These are phyloP conservation scores for Mycena capillaripes DNA, from an alignment of 768 basidiomycete species.

Conservation along the genomic window DNA sequence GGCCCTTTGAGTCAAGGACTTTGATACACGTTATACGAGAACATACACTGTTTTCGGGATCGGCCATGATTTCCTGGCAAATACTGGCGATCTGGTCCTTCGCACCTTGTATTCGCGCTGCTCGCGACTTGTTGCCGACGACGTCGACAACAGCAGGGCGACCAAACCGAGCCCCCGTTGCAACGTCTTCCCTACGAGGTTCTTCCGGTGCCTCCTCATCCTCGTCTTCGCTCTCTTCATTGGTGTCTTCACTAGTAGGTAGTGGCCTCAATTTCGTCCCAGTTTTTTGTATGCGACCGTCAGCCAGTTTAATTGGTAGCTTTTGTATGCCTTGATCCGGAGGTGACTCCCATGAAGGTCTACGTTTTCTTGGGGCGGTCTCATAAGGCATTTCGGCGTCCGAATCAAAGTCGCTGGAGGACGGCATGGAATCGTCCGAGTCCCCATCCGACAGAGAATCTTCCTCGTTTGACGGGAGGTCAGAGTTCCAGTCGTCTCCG, in stretches of 20 bases:
- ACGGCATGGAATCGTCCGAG: constrained; percentile 20
- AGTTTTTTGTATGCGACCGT: constrained; percentile 81
- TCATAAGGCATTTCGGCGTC: constrained; percentile 87
- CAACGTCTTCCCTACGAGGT: constrained; percentile 70
- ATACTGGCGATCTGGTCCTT: constrained; percentile 95
- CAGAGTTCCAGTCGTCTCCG: constrained; percentile 65
- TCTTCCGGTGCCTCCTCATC: constrained; percentile 54
- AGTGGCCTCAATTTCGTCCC: constrained; percentile 53
- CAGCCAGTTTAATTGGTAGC: constrained; percentile 89
- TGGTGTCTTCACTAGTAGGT: constrained; percentile 43
- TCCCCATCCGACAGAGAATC: constrained; percentile 37
- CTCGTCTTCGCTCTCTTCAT: constrained; percentile 47
- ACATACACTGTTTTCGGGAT: constrained; percentile 92
- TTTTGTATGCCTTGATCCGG: constrained; percentile 68
- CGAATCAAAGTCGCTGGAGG: constrained; percentile 55
- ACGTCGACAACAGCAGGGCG: constrained; percentile 83
- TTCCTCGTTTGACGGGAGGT: constrained; percentile 54
- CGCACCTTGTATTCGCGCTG: constrained; percentile 77
- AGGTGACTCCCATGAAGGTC: constrained; percentile 59
- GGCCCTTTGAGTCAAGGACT: constrained; percentile 17
- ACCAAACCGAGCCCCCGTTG: constrained; percentile 92
- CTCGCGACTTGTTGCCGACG: constrained; percentile 74
- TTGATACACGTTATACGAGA: constrained; percentile 44
- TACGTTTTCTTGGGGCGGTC: constrained; percentile 66
- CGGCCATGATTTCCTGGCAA: constrained; percentile 94